Percentiles rank a stretch among this genome's conserved stretches.
These are phyloP conservation scores for Podospora anserina DNA, from an alignment of 495 filamentous ascomycete species.

Conservation along the genomic window DNA sequence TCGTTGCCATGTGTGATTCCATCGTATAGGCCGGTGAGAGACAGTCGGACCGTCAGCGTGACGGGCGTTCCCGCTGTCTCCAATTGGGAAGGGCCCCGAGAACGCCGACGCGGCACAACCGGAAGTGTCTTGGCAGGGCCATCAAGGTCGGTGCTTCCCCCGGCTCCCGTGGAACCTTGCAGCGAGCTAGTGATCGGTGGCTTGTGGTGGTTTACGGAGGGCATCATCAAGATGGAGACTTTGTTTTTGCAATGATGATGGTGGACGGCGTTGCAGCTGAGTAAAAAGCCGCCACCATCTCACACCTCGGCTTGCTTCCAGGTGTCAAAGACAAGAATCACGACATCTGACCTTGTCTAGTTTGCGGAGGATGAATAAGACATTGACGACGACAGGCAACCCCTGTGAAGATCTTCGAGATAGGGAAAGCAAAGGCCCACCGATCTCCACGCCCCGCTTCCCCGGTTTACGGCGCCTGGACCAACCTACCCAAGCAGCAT, in stretches of 20 bases:
- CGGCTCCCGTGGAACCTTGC: neutral
- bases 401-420: slow-evolving; percentile 8
- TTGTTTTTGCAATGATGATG: neutral
- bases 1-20: slow-evolving; percentile 2
- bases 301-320: neutral
- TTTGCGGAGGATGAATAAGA: neutral
- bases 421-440: neutral
- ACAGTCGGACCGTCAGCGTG: slow-evolving; percentile 4
- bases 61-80: slow-evolving; percentile 7
- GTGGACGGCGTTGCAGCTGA: neutral
- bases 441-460: slow-evolving; percentile 18
- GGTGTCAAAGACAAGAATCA: neutral
- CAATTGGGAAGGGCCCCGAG: slow-evolving; percentile 2
- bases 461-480: slow-evolving; percentile 19
- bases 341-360: neutral
- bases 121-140: slow-evolving; percentile 3
- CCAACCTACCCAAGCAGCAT: neutral
- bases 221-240: neutral
- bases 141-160: slow-evolving; percentile 7
- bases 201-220: neutral
- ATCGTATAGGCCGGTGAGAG: neutral
- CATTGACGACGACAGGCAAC: neutral
- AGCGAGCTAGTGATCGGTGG: neutral
- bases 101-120: neutral
- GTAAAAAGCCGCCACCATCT: neutral